Evolutionary conservation across 495 filamentous ascomycete genomes (phyloP), one percentile per base, ranked within the genome.

Genomic region (Penicillium flavigenum): DNA sequence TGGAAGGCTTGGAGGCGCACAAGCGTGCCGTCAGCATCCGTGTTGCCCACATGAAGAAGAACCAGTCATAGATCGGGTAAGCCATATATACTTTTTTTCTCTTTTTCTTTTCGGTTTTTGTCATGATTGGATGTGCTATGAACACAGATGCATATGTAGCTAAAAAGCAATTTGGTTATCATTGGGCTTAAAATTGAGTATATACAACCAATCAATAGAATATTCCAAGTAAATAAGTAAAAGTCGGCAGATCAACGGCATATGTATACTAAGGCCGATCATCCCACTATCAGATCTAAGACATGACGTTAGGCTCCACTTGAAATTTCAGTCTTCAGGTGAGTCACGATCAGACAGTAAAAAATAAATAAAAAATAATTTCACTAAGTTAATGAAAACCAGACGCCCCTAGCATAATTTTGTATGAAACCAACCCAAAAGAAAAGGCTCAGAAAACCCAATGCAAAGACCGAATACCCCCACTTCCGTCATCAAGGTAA

Each of bases 1-100:
- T 98, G 7, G 94, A 98, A 71, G 91, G 94, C 70, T 74, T 98
- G 50, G 94, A 98, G 66, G 94, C 94, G 20, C 94, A 98, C 77
- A 85, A 92, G 66, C 78, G 92, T 65, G 94, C 94, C 6, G 92
- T 98, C 38, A 88, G 86, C 75, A 90, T 98, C 58, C 83, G 94
- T 51, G 74, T 98, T 62, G 83, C 83, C 46, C 78, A 83, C 60
- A 84, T 90, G 79, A 78, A 83, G 64, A 76, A 68, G 66, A 59
- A 67, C 50, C 58, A 69, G 59, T 65, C 63, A 45, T 63, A 51
- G 49, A 47, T 39, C 12, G 11, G 14, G 7, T 50, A 5, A 29
- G 9, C 5, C 12, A 17, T 24, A 58, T 26, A 24, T 53, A n/a
- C n/a, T 26, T 53, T 49, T 58, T 12, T 46, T 16, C 26, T 42